Evolutionary conservation across 1,284 basidiomycete genomes (phyloP), one percentile per base, ranked within the genome.

Genomic region (Naganishia sp.): DNA sequence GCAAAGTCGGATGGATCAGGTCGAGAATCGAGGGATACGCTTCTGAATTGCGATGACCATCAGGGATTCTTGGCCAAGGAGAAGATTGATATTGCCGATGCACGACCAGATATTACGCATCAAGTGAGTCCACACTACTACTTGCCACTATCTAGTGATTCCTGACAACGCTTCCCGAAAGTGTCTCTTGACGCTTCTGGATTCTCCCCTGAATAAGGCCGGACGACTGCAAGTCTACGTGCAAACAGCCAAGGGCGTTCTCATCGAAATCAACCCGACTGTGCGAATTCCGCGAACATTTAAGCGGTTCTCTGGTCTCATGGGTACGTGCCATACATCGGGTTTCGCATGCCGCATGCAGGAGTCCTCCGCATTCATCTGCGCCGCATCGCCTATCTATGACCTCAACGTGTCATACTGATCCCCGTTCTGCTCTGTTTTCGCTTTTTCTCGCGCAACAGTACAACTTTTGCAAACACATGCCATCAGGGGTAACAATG

Each of bases 21-120:
- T n/a, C n/a, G 55, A 50, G 55, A 56, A 70, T 92, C 93, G 70
- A 97, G 98, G 82, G 98, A 98, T 79, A 94, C 94, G 18, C 82
- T 99, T 67, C 82, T 99, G 72, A 99, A 99, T 81, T 99, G 96
- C 80, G 95, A 99, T 79, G 95, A 99, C 74, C 95, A 99, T 81
- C 95, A 99, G 79, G 93, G 95, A 57, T 96, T 99, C 70, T 83
- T 99, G 68, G 95, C 96, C 7, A 98, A 97, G 81, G 97, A 94
- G 3, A 93, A 94, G 33, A 85, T 95, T 73, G 96, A 99, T 81
- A 99, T 99, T 72, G 94, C 96, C 23, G 94, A 98, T 80, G 95
- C 96, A 21, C 83, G 95, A 70, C 95, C 96, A 6, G 96, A 99
- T 80, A 99, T 99, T 75, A 99, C 96, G 0, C 95, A 99, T 79